Base-by-base conservation (phyloP, 306 rosid genomes). In the Acacia melanoxylon region DNA sequence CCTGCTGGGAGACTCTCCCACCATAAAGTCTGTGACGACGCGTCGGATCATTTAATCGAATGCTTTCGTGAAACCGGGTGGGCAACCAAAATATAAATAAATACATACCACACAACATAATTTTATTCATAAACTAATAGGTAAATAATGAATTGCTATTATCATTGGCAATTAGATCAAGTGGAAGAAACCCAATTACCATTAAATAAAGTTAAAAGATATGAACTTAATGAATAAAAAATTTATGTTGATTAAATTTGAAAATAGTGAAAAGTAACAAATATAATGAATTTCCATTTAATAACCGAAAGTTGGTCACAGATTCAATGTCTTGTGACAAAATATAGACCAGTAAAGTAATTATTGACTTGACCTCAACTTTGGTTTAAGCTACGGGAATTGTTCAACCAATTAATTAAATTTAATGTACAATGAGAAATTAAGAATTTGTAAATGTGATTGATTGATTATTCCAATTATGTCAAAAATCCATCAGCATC, bases 401-500 rank as follows among this genome's bases (percentile, higher is more conserved):
- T 68, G 14, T 44, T 25, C 58, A 71, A 25, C 25, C 27, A 54
- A 54, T 25, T 48, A 17, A 52, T 37, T 48, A 19, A 51, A 54
- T 20, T 41, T 22, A 44, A 80, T 52, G 24, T 1, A 66, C 54
- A 40, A 41, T 20, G 33, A 41, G 31, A 42, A 41, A n/a, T 29
- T 33, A 59, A 37, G 41, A 37, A 54, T n/a, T 35, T 52, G 56
- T 3, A 40, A 10, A 4, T 20, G 8, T 40, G 41, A 54, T 25
- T 20, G 70, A 67, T 56, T 31, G 54, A 59, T 66, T 31, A 48
- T 37, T 66, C 41, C 29, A 76, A 70, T 67, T 48, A 82, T 82
- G 33, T 68, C 56, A 19, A 74, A 44, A 56, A 69, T 76, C 45
- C 78, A 68, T 86, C 77, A 61, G 75, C 61, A 76, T 82, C 79